Base-by-base conservation (phyloP, 495 filamentous ascomycete species). In the Penicillium daleae region DNA sequence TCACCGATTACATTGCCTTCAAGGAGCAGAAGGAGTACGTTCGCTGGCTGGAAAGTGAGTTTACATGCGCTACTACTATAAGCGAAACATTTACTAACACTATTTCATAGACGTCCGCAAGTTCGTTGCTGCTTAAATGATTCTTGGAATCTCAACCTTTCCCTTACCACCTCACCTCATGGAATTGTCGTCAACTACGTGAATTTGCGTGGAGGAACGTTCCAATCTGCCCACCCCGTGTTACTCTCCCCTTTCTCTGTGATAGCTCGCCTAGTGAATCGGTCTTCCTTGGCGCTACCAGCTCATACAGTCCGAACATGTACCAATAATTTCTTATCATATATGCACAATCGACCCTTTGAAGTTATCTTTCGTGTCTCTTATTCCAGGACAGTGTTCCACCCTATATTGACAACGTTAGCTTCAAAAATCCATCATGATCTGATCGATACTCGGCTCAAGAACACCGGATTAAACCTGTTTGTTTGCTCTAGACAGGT, bases 21-120 rank as follows among this genome's bases (percentile, higher is more conserved):
- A 99, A 99, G 88, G 95, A 99, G 86, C 94, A 99, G 87, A 91
- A 87, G 84, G 95, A 99, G 83, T 99, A 99, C 77, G 74, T 94
- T 44, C 80, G 82, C 62, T 99, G 95, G 95, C 81, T 99, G 74
- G 86, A 88, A 67, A 92, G 84, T 87, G 76, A 78, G 85, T 83
- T 60, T 58, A 13, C 35, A n/a, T 42, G 46, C 53, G 13, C 46
- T 13, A 44, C 26, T 52, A 17, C 24, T 32, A 19, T 15, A 7
- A 9, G 4, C 56, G 4, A 9, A 22, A 61, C 6, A 32, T 24
- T 17, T 44, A 29, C 68, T 72, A 71, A 73, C 60, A n/a, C 3
- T 57, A 51, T 9, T 24, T 17, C 24, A 42, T 46, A 85, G 82
- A 87, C 68, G 85, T 94, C 79, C 93, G 91, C 85, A 76, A 74